A percentile compares a stretch with the other conserved stretches of the same genome.
Conservation (phyloP, 805 yeast genomes). For the Candida ponderosae region DNA sequence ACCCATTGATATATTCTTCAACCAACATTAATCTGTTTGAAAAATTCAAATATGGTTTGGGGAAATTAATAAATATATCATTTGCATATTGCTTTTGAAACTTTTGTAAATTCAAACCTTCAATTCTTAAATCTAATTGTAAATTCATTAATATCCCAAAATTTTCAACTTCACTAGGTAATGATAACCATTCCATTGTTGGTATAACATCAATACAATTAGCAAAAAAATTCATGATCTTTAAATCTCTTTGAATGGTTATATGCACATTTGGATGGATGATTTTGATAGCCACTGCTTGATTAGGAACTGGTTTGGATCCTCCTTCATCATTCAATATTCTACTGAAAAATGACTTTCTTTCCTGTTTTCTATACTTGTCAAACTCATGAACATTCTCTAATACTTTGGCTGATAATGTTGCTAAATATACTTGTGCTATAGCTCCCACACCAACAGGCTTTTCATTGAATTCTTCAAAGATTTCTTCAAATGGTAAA, state of each 20-base stretch:
- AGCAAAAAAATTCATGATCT: constrained; percentile 81
- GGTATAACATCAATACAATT: constrained; percentile 62
- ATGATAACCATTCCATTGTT: constrained; percentile 94
- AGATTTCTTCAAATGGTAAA: constrained; percentile 54
- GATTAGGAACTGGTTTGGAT: constrained; percentile 26
- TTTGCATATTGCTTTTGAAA: constrained; percentile 64
- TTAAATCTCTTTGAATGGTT: constrained; percentile 70
- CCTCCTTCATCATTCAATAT: background rate
- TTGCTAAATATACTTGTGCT: constrained; percentile 88
- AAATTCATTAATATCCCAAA: constrained; percentile 79
- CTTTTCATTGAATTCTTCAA: constrained; percentile 62
- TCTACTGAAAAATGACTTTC: constrained; percentile 2
- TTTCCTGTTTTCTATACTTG: constrained; percentile 16
- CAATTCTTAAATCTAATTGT: constrained; percentile 86
- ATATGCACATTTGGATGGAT: constrained; percentile 80
- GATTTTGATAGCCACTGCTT: constrained; percentile 82
- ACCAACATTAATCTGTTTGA: constrained; percentile 69
- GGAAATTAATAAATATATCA: constrained; percentile 63
- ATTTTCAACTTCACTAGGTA: constrained; percentile 91
- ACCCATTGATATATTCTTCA: constrained; percentile 78
- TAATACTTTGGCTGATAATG: constrained; percentile 40
- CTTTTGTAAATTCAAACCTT: constrained; percentile 68
- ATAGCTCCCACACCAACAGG: constrained; percentile 98
- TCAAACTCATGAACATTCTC: constrained; percentile 23
- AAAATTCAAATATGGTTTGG: constrained; percentile 59